A percentile compares a stretch with the other conserved stretches of the same genome.
phyloP scores from a whole-genome alignment of 371 early-diverging fungal genomes.

The Sporodiniella umbellata region DNA sequence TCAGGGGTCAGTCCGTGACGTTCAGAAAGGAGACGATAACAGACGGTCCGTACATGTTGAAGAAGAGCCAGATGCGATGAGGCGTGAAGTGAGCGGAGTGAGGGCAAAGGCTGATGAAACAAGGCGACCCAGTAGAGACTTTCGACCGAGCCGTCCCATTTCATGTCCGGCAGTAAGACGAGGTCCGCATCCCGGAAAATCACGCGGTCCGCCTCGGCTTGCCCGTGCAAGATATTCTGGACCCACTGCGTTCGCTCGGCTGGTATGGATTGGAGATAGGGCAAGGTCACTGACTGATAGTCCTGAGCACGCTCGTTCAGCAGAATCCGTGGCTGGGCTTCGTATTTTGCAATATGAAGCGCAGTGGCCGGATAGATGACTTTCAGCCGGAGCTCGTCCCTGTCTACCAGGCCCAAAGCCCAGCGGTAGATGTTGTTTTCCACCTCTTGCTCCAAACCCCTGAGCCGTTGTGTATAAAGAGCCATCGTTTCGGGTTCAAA shows the following conservation, averaged over 20 bases:
- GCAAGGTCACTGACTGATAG: constrained; percentile 47
- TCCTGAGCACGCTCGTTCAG: constrained; percentile 55
- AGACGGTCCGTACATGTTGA: constrained; percentile 51
- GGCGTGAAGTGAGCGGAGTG: too few species aligned
- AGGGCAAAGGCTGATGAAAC: too few species aligned
- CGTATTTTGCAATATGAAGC: constrained; percentile 72
- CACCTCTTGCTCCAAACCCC: too few species aligned
- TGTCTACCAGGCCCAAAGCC: constrained; percentile 36
- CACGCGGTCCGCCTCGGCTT: constrained; percentile 62
- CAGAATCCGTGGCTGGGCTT: constrained; percentile 56
- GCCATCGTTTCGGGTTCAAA: constrained; percentile 45
- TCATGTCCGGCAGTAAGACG: constrained; percentile 78
- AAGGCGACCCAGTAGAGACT: constrained; percentile 71
- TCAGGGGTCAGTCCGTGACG: constrained; percentile 39
- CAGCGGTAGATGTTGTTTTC: constrained; percentile 66
- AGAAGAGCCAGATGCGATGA: too few species aligned
- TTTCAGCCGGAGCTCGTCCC: constrained; percentile 52
- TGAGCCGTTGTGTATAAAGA: too few species aligned
- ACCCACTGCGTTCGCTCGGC: constrained; percentile 73
- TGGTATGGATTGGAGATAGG: constrained; percentile 66
- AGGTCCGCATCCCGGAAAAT: constrained; percentile 59
- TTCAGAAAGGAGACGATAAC: constrained; percentile 42
- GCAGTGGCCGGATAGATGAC: constrained; percentile 65
- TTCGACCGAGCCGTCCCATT: constrained; percentile 71
- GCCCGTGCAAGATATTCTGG: constrained; percentile 69